Percentiles rank a stretch among this genome's conserved stretches.
Conservation (phyloP, 805 yeast species). For the Candida schatavii region DNA sequence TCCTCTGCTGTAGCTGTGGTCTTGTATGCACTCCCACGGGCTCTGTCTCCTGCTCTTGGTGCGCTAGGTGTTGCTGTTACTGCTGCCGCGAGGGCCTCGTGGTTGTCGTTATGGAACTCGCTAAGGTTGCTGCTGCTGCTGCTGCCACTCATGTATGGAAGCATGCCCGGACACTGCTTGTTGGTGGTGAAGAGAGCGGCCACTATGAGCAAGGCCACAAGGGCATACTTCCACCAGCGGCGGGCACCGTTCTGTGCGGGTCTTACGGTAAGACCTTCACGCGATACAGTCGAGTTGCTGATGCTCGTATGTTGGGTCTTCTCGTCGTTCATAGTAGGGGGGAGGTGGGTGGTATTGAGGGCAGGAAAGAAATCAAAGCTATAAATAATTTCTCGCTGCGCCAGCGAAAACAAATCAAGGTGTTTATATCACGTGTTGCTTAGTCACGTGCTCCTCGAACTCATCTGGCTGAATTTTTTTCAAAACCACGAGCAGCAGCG, state of each 20-base stretch:
- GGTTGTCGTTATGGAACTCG: background rate
- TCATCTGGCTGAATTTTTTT: background rate
- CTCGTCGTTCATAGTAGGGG: constrained; percentile 7
- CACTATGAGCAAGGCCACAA: background rate
- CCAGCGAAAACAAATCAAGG: background rate
- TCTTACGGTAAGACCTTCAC: too few relatives aligned
- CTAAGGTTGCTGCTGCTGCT: too few relatives aligned
- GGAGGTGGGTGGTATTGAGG: too few relatives aligned
- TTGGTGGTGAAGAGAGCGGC: background rate
- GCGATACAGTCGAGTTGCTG: too few relatives aligned
- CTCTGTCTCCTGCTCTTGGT: background rate
- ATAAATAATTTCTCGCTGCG: background rate
- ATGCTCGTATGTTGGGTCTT: too few relatives aligned
- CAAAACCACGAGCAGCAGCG: too few relatives aligned
- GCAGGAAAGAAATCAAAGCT: too few relatives aligned
- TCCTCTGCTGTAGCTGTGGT: background rate
- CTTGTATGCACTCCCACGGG: constrained; percentile 1
- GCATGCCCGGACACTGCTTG: background rate
- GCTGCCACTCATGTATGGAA: background rate
- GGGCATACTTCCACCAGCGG: background rate
- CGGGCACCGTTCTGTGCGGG: too few relatives aligned
- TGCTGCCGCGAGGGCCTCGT: background rate
- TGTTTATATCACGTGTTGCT: background rate
- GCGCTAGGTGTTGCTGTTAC: background rate
- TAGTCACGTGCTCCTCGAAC: background rate